Base-by-base conservation (phyloP, 108 stramenopile genomes). In the Bacterosira constricta region DNA sequence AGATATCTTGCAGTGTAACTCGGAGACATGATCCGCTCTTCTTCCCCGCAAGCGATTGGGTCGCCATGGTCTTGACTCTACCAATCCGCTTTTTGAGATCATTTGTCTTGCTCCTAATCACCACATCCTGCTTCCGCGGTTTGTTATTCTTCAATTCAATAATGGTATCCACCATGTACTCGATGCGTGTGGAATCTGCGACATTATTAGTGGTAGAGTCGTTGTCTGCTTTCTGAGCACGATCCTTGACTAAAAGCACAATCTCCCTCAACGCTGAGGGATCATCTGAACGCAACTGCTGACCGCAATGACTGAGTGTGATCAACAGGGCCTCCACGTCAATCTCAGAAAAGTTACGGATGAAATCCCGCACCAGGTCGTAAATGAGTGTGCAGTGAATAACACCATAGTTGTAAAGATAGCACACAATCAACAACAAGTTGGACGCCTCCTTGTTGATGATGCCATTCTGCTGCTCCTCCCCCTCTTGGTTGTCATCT, bases 61-160 rank as follows among this genome's bases (percentile, higher is more conserved):
- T 77, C 8, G 84, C 83, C 2, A 70, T 63, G 11, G 92, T 75
- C 63, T 96, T 97, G 63, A 96, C 85, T 54, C 88, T 79, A 18
- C 95, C 92, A 21, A 97, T 63, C 20, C 85, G 36, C 77, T 93
- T 96, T 29, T 94, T 82, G n/a, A 93, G 72, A 31, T 83, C 83
- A 2, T 72, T 66, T 13, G 87, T 82, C 59, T 81, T 88, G 55
- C 97, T 93, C 17, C 66, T 69, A 56, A 85, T 73, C 8, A 69
- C 85, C 10, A 44, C 75, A 69, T 95, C 94, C 51, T 90, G 83
- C 63, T 89, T 90, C 35, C 87, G 62, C 35, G 85, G 85, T 69
- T 93, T 96, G 72, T 98, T 98, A 66, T 96, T 96, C 71, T 96
- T 97, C 63, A 97, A 69, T 71, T 96, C 96, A 39, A 81, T 88